Conservation (phyloP, 139 green algal species). For the Coelastrella sp. region DNA sequence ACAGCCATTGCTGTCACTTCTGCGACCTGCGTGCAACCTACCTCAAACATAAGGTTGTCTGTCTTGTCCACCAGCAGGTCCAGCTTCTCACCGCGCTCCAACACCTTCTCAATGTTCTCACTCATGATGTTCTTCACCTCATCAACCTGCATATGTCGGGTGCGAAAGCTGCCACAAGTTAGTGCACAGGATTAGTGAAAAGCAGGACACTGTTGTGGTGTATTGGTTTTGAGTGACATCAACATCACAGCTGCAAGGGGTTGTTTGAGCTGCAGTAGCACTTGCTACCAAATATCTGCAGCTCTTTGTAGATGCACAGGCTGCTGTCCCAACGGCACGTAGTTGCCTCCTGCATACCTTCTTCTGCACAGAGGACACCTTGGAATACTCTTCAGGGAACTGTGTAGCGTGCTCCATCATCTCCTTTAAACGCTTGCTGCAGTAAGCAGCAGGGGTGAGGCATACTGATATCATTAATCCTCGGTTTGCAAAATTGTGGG, state of each 20-base stretch:
- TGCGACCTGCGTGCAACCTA: slow-evolving; percentile 15
- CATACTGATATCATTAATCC: not conserved
- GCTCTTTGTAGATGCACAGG: no score
- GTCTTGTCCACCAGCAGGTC: slow-evolving; percentile 98
- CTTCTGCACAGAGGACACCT: slow-evolving; percentile 90
- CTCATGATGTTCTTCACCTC: slow-evolving; percentile 99
- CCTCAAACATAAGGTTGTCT: slow-evolving; percentile 94
- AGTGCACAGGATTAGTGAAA: no score
- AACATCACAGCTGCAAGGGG: no score
- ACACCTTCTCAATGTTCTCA: slow-evolving; percentile 98
- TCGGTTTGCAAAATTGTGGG: no score
- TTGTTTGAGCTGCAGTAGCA: not conserved
- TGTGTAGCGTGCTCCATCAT: slow-evolving; percentile 92
- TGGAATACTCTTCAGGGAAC: slow-evolving; percentile 91
- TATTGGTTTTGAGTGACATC: no score
- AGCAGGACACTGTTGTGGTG: no score
- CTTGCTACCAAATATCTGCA: not conserved
- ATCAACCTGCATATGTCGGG: slow-evolving; percentile 75
- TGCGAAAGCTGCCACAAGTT: not conserved
- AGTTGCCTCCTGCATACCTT: slow-evolving; percentile 66
- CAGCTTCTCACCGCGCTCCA: slow-evolving; percentile 97
- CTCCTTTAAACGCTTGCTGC: slow-evolving; percentile 74
- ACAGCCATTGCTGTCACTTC: no score
- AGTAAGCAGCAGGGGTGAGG: not conserved
- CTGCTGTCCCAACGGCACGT: not conserved